These are phyloP conservation scores for Saturnispora saitoi DNA, from an alignment of 805 yeast genomes.

Conservation along the genomic window DNA sequence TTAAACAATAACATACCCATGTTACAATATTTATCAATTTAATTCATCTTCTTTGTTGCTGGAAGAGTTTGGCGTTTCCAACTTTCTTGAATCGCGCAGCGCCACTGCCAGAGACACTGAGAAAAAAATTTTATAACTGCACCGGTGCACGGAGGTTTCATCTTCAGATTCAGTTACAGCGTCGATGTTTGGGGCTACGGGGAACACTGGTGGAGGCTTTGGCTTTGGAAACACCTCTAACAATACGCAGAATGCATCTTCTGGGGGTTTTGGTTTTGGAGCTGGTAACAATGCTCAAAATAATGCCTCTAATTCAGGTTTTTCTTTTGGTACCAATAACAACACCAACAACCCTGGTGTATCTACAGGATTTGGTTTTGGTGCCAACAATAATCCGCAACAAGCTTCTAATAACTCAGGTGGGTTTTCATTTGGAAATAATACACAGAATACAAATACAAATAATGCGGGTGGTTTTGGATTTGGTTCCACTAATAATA, in stretches of 20 bases:
- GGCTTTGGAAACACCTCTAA: slow-evolving; percentile 17
- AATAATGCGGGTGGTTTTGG: slow-evolving; percentile 14
- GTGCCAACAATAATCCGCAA: neutral
- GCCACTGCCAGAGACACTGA: neutral
- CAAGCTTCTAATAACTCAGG: slow-evolving; percentile 1
- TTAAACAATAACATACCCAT: neutral
- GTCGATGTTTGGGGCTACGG: neutral
- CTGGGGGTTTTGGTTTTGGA: slow-evolving; percentile 32
- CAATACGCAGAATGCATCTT: slow-evolving; percentile 20
- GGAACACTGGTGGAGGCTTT: slow-evolving; percentile 17
- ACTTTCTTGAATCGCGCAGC: neutral
- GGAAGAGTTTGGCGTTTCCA: neutral
- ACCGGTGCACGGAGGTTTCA: neutral
- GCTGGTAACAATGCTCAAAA: slow-evolving; percentile 17
- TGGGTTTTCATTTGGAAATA: slow-evolving; percentile 18
- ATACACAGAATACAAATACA: slow-evolving; percentile 13
- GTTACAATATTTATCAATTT: neutral
- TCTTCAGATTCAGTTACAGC: neutral
- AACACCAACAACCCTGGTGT: neutral
- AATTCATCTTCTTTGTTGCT: too few species aligned
- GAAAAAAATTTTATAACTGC: neutral
- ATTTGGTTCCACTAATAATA: slow-evolving; percentile 17
- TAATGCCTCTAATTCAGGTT: slow-evolving; percentile 17
- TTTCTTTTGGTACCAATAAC: slow-evolving; percentile 14
- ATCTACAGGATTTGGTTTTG: neutral